Evolutionary conservation across 129 eudicot genomes (phyloP), one percentile per base, ranked within the genome.

Genomic region (Heracleum sosnowskyi): DNA sequence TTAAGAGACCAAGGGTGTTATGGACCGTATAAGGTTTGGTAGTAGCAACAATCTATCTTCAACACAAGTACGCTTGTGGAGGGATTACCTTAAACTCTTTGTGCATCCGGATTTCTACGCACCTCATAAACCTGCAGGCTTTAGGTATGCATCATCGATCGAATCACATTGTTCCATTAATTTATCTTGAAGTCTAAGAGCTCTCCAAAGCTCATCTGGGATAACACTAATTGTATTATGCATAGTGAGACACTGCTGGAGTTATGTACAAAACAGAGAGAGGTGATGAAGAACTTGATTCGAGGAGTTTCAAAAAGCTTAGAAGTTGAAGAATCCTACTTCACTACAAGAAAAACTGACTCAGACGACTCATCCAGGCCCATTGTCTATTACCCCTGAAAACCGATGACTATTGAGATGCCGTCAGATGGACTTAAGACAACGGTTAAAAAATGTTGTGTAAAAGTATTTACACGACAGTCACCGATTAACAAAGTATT

Each of bases 291-390:
- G 53, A 85, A 75, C 37, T 60, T 85, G 36, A 45, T 79, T 36
- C 60, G 40, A 16, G 81, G 80, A 5, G 46, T 85, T 79, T 85
- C 85, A 36, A 34, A 49, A 28, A 79, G 81, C 76, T 33, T 81
- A 73, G 81, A 76, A 40, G 79, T 82, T 17, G 83, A 85, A 35
- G 80, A 76, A 60, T 44, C 66, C 17, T 55, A 76, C 17, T 33
- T 71, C 29, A n/a, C n/a, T n/a, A n/a, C n/a, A n/a, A n/a, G n/a
- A n/a, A n/a, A n/a, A n/a, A n/a, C n/a, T n/a, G n/a, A n/a, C n/a
- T n/a, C n/a, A n/a, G n/a, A n/a, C n/a, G n/a, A n/a, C n/a, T n/a
- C n/a, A n/a, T n/a, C n/a, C n/a, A n/a, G n/a, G n/a, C n/a, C n/a
- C n/a, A n/a, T n/a, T n/a, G n/a, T n/a, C n/a, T n/a, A n/a, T n/a